phyloP scores from a whole-genome alignment of 164 flowering plant species.

The Malania oleifera region DNA sequence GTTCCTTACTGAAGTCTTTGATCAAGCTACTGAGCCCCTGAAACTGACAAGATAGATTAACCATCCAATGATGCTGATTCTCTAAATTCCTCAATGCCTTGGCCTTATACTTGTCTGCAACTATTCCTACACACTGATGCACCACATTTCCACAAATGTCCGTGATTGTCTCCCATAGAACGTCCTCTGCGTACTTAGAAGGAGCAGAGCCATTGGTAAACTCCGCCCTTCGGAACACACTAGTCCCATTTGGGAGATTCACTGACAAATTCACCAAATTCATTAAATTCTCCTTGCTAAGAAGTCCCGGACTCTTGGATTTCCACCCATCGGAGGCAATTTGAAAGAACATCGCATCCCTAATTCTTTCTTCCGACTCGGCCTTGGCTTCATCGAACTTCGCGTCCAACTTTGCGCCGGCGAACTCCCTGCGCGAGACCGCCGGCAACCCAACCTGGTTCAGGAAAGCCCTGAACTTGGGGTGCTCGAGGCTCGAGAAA shows the following conservation, averaged over 20 bases:
- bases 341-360: conserved; percentile 92
- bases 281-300: conserved; percentile 53
- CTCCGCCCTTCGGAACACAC: conserved; percentile 68
- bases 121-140: conserved; percentile 77
- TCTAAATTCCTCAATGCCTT: conserved; percentile 81
- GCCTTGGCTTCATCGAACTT: conserved; percentile 62
- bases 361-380: conserved; percentile 69
- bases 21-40: conserved; percentile 70
- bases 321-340: conserved; percentile 86
- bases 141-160: conserved; percentile 51
- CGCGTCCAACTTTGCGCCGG: conserved; percentile 53
- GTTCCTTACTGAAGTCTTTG: conserved; percentile 69
- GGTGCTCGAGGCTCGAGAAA: conserved; percentile 78
- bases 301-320: conserved; percentile 20
- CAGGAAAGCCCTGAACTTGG: conserved; percentile 79
- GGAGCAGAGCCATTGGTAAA: conserved; percentile 57
- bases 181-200: conserved; percentile 79
- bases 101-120: conserved; percentile 69
- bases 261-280: conserved; percentile 45
- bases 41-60: conserved; percentile 75
- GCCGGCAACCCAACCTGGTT: conserved; percentile 79
- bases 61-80: conserved; percentile 86
- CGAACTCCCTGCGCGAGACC: conserved; percentile 50
- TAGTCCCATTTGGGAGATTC: conserved; percentile 92
- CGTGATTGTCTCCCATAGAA: conserved; percentile 63